A percentile compares a stretch with the other conserved stretches of the same genome.
phyloP scores from a whole-genome alignment of 352 stramenopile genomes.

The Pythium rhizo-oryzae region DNA sequence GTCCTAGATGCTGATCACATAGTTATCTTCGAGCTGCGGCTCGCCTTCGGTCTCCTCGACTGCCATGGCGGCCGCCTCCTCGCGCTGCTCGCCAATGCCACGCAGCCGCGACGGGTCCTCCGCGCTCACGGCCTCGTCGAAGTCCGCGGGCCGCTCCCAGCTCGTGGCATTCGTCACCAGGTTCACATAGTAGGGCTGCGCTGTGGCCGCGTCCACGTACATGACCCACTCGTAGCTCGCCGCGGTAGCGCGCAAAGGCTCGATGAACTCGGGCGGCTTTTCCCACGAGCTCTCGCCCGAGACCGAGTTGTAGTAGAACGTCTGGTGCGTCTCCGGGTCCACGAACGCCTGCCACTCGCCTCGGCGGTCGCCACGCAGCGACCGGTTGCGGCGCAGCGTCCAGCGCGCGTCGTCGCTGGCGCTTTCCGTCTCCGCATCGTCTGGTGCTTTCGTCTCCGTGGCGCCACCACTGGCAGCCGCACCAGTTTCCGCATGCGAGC shows the following conservation, averaged over 20 bases:
- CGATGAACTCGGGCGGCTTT: constrained; percentile 20
- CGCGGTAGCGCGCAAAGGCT: not conserved
- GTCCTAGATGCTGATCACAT: constrained; percentile 34
- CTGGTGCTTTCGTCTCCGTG: too few relatives aligned
- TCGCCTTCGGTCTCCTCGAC: not conserved
- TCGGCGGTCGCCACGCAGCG: constrained; percentile 26
- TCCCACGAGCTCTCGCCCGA: constrained; percentile 71
- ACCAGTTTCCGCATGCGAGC: constrained; percentile 24
- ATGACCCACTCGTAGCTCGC: constrained; percentile 36
- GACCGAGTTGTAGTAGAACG: constrained; percentile 72
- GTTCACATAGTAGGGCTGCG: constrained; percentile 60
- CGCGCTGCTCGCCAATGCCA: constrained; percentile 13
- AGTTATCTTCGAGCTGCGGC: constrained; percentile 42
- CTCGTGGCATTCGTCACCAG: constrained; percentile 45
- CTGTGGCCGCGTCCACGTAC: constrained; percentile 50
- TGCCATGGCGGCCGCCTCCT: not conserved
- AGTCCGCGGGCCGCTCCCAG: constrained; percentile 47
- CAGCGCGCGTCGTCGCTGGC: constrained; percentile 12
- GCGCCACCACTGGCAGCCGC: too few relatives aligned
- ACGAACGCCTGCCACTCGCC: constrained; percentile 62
- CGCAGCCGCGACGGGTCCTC: constrained; percentile 5
- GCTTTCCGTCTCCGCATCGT: not conserved
- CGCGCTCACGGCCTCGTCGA: constrained; percentile 12
- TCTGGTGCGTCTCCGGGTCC: constrained; percentile 51
- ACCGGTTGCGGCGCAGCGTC: constrained; percentile 31